Base-by-base conservation (phyloP, 2,329 filamentous ascomycete genomes). In the Beauveria asiatica region DNA sequence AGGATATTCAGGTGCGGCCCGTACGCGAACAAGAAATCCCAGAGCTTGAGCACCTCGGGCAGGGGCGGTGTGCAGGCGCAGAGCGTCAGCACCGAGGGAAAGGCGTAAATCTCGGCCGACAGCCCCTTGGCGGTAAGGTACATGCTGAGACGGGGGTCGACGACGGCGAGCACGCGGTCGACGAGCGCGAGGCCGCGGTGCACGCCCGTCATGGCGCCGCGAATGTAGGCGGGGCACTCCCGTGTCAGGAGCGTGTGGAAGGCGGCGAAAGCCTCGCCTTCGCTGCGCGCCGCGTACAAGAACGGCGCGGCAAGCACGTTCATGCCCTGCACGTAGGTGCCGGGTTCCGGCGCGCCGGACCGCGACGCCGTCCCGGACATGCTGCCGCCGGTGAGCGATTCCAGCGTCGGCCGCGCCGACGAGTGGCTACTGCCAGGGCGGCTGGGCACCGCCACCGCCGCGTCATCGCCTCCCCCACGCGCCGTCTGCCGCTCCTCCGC, bases 291-390 rank as follows among this genome's bases (percentile, higher is more conserved):
- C 5, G 91, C 92, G 72, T 99, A 99, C 50, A 99, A 80, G 70
- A 99, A 97, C 0, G 94, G 94, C 1, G 94, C 94, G 10, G 92
- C 93, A 17, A 99, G 83, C 45, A 99, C 94, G 71, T 99, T 99
- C 93, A 99, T 97, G 65, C 94, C 94, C 74, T 99, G 94, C 2
- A 99, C 93, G 68, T 99, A 99, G 45, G 90, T 92, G 37, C 92
- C 90, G 11, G 90, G 83, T 67, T 90, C 87, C 37, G 77, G 75
- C 3, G 76, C 78, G 21, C 73, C 69, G 61, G 46, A 23, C 1
- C 39, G 48, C 48, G 49, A 52, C 3, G 57, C 41, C 3, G 57
- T 30, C n/a, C 57, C 48, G 7, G 57, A 59, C 17, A 44, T 37
- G 49, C 48, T 52, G 48, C 57, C 57, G 11, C 23, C 57, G 11